Evolutionary conservation across 306 rosid genomes (phyloP), one percentile per base, ranked within the genome.

Genomic region (Luffa aegyptiaca): DNA sequence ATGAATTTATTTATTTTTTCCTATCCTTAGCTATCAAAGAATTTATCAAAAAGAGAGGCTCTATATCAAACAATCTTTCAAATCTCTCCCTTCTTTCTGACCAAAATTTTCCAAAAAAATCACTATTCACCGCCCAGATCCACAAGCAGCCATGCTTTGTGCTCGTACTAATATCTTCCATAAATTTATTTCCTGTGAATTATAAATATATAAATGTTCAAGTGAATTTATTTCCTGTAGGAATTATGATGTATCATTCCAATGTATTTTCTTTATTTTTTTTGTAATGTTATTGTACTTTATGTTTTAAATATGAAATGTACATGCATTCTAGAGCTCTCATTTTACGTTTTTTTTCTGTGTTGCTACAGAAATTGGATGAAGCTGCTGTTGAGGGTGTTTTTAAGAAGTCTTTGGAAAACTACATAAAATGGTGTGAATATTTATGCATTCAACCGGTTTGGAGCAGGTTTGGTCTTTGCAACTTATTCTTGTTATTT

Each of bases 371-470:
- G 98, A 89, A 84, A 86, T 89, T 94, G 90, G 97, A 94, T 72
- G 97, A 89, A 81, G 92, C 87, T 55, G 94, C 91, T 21, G 90
- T 89, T 73, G 92, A 81, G 74, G 78, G 57, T 8, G 82, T 91
- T 56, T 94, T 92, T 83, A 76, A 77, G 31, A 94, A 90, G 89
- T 86, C 97, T 72, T 97, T 94, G 5, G 95, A 92, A 17, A 94
- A 94, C 86, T 94, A 94, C 88, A 83, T 88, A 9, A 94, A 87
- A 18, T 94, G 98, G 98, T 91, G 97, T 75, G 66, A 72, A 77
- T 92, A 94, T 83, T 86, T 94, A 86, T 79, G 90, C 86, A 92
- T 94, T 86, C 97, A 87, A 82, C 91, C 97, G 64, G 92, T 91
- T 83, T 94, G 97, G 95, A 92, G 92, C 97, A 90, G 86, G 98